phyloP scores from a whole-genome alignment of 257 asterid species.

The Solanum etuberosum region DNA sequence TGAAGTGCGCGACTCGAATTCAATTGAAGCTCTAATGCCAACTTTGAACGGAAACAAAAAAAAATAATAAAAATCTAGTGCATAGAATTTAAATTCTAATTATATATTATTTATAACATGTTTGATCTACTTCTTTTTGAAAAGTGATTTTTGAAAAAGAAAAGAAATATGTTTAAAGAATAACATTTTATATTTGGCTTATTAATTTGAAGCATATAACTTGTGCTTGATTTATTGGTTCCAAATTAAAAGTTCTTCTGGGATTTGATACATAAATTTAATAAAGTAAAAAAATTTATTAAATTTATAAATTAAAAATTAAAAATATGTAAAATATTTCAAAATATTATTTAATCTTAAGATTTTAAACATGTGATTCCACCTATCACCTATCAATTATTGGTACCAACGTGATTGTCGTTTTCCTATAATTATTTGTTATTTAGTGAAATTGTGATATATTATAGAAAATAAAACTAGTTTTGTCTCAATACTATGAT shows the following conservation, averaged over 20 bases:
- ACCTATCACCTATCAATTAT: not conserved
- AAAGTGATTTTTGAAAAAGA: too few species aligned
- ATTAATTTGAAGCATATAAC: not conserved
- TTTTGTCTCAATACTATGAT: not conserved
- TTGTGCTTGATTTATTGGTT: not conserved
- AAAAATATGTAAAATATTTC: too few species aligned
- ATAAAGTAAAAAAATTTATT: too few species aligned
- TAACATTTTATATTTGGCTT: not conserved
- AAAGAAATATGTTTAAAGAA: too few species aligned
- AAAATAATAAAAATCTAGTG: too few species aligned
- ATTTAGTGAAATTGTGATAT: not conserved
- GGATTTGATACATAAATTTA: too few species aligned
- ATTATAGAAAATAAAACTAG: not conserved
- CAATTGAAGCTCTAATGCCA: too few species aligned
- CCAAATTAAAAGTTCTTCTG: not conserved
- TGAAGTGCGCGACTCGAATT: too few species aligned
- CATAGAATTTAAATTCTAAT: not conserved
- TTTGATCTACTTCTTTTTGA: not conserved
- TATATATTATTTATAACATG: not conserved
- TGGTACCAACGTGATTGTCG: not conserved
- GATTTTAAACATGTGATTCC: too few species aligned
- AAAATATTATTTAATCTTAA: too few species aligned
- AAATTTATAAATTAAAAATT: too few species aligned
- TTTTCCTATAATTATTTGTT: not conserved
- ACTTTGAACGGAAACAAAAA: too few species aligned